Evolutionary conservation across 352 stramenopile genomes (phyloP), one percentile per base, ranked within the genome.

Genomic region (Phytophthora rubi): DNA sequence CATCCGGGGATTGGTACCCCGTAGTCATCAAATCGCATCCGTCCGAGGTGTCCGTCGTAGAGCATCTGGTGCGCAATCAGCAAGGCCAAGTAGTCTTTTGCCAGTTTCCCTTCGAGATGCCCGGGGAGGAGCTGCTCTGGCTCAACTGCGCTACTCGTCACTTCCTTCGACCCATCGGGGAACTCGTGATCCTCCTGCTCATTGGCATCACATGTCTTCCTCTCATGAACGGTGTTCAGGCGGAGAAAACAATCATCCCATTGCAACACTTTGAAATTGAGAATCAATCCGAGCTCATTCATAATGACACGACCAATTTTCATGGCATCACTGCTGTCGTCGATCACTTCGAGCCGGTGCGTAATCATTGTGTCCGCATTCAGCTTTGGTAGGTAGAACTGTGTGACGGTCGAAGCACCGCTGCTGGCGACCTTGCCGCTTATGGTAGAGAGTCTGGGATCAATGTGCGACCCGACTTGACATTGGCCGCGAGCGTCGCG

Each of bases 21-120:
- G 52, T 61, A 68, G 33, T 67, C 49, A 0, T 47, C n/a, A 13
- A 67, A 60, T 2, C 30, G 49, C 60, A 68, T 54, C 2, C 59
- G 59, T 15, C 59, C 59, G 4, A 66, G 8, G n/a, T 61, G 60
- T 0, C 52, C 60, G 26, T 68, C 60, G 6, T 60, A 68, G 1
- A 32, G 23, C 4, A 54, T 28, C 3, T 13, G 49, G 9, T 67
- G 53, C 15, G 16, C 3, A 8, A 67, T 16, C 0, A 60, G 28
- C 37, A 59, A 21, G 16, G 2, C 16, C 49, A 59, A 44, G 12
- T 65, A 66, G 1, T 51, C 3, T 21, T 47, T 33, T 5, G 21
- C 23, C 6, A 59, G 35, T 9, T 59, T n/a, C 5, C 6, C 39
- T 1, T 66, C 4, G 4, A 59, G 59, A 48, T 59, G 59, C 1